Evolutionary conservation across 2,329 filamentous ascomycete species (phyloP).

Genomic region (Stemphylium lycopersici): DNA sequence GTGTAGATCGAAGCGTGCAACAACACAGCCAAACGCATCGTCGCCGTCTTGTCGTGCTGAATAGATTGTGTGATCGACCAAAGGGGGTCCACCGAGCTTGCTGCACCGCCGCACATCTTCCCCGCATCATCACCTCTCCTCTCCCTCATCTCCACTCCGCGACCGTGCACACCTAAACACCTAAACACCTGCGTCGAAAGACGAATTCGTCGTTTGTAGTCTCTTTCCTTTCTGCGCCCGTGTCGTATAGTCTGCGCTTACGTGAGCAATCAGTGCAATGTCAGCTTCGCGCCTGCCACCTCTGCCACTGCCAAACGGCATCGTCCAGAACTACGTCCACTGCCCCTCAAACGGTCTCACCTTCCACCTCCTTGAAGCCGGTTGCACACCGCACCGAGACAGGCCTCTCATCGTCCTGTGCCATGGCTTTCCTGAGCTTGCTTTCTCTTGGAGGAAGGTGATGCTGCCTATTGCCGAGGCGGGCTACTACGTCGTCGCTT

Average conservation of each 20-base stretch:
- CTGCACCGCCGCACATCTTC: not conserved
- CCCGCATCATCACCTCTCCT: not conserved
- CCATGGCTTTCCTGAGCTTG: slow-evolving; percentile 72
- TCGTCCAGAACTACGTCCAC: slow-evolving; percentile 63
- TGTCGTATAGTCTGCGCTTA: not conserved
- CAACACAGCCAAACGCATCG: no score
- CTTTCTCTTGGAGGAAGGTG: slow-evolving; percentile 72
- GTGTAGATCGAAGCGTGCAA: no score
- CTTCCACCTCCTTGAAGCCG: slow-evolving; percentile 66
- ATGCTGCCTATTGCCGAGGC: slow-evolving; percentile 63
- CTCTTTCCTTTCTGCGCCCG: not conserved
- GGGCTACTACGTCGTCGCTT: slow-evolving; percentile 70
- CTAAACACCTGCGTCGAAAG: not conserved
- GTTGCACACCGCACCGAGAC: slow-evolving; percentile 47
- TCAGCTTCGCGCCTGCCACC: slow-evolving; percentile 43
- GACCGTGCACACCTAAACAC: not conserved
- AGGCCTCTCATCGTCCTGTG: slow-evolving; percentile 66
- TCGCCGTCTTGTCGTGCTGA: no score
- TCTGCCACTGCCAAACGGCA: slow-evolving; percentile 61
- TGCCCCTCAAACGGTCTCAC: slow-evolving; percentile 62
- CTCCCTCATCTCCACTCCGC: not conserved
- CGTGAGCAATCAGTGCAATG: not conserved
- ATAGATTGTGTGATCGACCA: no score
- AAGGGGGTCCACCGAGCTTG: not conserved
- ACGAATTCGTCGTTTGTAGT: not conserved